A percentile compares a stretch with the other conserved stretches of the same genome.
Conservation (phyloP, 257 asterid genomes). For the Nicotiana paniculata region DNA sequence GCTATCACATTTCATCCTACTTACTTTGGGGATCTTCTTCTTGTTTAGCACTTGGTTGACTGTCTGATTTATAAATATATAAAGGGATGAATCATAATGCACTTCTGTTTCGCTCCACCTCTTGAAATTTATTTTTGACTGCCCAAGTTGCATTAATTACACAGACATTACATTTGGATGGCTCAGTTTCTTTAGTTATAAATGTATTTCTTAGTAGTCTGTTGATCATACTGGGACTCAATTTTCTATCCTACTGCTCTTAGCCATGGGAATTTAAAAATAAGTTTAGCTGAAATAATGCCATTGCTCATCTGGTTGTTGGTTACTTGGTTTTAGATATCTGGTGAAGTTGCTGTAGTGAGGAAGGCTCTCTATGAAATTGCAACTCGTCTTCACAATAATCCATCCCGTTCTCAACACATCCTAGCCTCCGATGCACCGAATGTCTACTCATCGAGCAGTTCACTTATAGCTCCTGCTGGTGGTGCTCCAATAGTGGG, state of each 20-base stretch:
- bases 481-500: conserved; percentile 20
- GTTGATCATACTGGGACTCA: not conserved
- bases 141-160: not conserved
- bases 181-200: not conserved
- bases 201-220: not conserved
- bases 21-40: not conserved
- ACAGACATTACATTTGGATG: not conserved
- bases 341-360: conserved; percentile 17
- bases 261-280: not conserved
- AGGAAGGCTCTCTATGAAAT: conserved; percentile 22
- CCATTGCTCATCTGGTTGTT: not conserved
- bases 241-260: not conserved
- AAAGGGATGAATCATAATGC: not conserved
- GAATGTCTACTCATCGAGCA: conserved; percentile 13
- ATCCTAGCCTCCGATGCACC: conserved; percentile 13
- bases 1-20: not conserved
- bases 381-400: conserved; percentile 22
- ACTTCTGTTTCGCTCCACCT: not conserved
- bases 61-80: not conserved
- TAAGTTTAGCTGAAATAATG: not conserved
- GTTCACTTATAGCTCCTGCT: conserved; percentile 11
- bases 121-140: not conserved
- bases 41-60: not conserved
- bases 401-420: conserved; percentile 25
- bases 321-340: conserved; percentile 11